Evolutionary conservation across 306 rosid species (phyloP).

Genomic region (Gastrolobium villosum): DNA sequence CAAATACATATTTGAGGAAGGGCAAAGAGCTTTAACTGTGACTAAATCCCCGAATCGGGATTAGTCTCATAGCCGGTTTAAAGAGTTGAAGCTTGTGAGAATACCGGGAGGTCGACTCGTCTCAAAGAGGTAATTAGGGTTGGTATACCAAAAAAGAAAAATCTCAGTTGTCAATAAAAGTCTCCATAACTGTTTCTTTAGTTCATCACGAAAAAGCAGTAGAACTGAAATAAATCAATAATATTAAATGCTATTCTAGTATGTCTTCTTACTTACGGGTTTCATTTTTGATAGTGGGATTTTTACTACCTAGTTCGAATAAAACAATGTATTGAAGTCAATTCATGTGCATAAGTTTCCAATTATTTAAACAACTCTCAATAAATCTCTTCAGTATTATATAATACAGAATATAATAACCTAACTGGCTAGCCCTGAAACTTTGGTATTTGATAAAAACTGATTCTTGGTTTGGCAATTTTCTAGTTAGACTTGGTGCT

Average conservation of each 20-base stretch:
- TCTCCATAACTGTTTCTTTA: conserved; percentile 4
- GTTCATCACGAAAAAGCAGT: neutral
- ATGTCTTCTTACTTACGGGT: conserved; percentile 25
- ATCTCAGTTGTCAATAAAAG: neutral
- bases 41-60: too few relatives aligned
- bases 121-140: too few relatives aligned
- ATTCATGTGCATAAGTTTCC: conserved; percentile 20
- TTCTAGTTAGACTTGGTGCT: conserved; percentile 80
- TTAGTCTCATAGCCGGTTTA: too few relatives aligned
- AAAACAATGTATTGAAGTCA: conserved; percentile 27
- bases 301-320: neutral
- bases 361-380: neutral
- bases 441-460: conserved; percentile 28
- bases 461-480: conserved; percentile 52
- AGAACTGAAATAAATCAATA: neutral
- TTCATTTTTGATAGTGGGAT: neutral
- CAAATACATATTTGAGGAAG: too few relatives aligned
- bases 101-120: too few relatives aligned
- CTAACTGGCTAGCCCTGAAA: conserved; percentile 9
- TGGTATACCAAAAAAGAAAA: too few relatives aligned
- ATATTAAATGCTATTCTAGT: neutral
- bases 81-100: too few relatives aligned
- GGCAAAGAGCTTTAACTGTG: too few relatives aligned
- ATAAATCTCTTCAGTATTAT: neutral
- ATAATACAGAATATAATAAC: neutral